phyloP scores from a whole-genome alignment of 2,329 filamentous ascomycete genomes.

The Colletotrichum kahawae region DNA sequence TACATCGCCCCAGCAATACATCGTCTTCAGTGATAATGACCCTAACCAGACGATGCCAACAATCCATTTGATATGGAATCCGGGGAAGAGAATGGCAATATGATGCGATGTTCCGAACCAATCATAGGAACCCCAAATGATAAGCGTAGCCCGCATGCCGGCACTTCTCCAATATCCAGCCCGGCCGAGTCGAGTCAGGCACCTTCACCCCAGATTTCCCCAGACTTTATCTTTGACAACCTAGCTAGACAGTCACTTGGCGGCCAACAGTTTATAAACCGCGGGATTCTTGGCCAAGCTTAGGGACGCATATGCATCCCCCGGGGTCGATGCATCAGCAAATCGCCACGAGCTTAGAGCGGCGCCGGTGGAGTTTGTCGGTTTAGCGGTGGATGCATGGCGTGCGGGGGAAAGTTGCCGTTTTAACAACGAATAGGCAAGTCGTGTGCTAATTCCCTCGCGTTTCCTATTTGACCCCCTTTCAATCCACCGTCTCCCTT shows the following conservation, averaged over 20 bases:
- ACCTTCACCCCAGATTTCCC: neutral
- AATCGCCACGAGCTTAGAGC: neutral
- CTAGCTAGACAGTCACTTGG: neutral
- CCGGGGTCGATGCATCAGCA: neutral
- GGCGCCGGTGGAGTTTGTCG: slow-evolving; percentile 2
- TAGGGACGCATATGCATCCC: neutral
- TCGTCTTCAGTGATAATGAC: neutral
- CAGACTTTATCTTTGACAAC: neutral
- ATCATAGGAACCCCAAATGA: neutral
- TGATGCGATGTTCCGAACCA: neutral
- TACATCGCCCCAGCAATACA: neutral
- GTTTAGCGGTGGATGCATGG: neutral
- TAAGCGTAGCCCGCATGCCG: neutral
- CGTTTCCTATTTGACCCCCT: slow-evolving; percentile 16
- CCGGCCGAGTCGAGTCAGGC: neutral
- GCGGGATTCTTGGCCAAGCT: neutral
- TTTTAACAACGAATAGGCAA: neutral
- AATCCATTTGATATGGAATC: neutral
- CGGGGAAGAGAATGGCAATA: neutral
- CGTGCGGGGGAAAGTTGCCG: slow-evolving; percentile 2
- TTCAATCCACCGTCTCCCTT: neutral
- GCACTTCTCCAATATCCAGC: neutral
- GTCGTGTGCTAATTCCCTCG: neutral
- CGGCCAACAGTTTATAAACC: neutral
- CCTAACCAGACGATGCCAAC: neutral